Evolutionary conservation across 83 land plant genomes (phyloP).

Genomic region (Thuja plicata): DNA sequence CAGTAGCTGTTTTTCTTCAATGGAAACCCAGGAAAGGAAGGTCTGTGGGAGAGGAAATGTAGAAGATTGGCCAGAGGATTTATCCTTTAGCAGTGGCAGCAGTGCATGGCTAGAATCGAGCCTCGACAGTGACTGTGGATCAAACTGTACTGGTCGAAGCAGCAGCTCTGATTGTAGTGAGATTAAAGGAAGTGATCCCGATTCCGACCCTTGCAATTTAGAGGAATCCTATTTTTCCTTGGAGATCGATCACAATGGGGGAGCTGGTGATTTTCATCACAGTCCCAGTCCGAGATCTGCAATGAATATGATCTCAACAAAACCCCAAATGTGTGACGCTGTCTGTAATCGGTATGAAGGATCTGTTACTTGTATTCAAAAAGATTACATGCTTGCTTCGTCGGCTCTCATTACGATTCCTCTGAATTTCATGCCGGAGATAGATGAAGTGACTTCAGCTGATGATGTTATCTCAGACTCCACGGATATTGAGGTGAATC

Average conservation of each 20-base stretch:
- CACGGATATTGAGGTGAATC: not conserved
- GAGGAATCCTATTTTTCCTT: not conserved
- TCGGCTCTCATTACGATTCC: not conserved
- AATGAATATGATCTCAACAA: not conserved
- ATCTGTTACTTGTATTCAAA: not conserved
- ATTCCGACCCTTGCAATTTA: not conserved
- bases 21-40: no score
- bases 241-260: not conserved
- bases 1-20: no score
- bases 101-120: not conserved
- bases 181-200: not conserved
- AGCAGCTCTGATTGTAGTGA: conserved; percentile 6
- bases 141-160: conserved; percentile 3
- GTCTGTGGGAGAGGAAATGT: not conserved
- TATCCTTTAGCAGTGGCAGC: not conserved
- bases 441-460: not conserved
- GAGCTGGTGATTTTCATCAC: conserved; percentile 10
- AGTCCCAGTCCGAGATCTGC: not conserved
- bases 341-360: not conserved
- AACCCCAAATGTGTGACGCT: not conserved
- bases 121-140: not conserved
- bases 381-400: not conserved
- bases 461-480: not conserved
- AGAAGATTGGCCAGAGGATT: not conserved
- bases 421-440: not conserved